Conservation (phyloP, 2,329 filamentous ascomycete species). For the Cladophialophora psammophila region DNA sequence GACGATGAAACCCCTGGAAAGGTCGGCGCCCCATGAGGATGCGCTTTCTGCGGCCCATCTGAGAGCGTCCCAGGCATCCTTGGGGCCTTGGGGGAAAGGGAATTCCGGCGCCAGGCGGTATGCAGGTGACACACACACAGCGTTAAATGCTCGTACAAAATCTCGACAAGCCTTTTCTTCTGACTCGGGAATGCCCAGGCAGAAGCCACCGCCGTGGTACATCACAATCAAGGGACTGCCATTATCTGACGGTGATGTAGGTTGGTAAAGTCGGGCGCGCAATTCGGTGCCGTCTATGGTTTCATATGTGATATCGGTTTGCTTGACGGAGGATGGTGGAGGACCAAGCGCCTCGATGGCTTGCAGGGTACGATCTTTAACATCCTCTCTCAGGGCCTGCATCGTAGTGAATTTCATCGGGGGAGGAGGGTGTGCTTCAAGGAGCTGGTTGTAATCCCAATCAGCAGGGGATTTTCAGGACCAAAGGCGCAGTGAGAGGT, state of each 20-base stretch:
- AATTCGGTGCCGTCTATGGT: slow-evolving; percentile 36
- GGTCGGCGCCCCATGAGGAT: slow-evolving; percentile 46
- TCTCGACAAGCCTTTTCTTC: slow-evolving; percentile 29
- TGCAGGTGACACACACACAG: slow-evolving; percentile 16
- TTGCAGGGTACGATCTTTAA: background rate
- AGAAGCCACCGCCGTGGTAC: slow-evolving; percentile 41
- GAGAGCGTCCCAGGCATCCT: slow-evolving; percentile 35
- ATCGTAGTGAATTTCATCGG: background rate
- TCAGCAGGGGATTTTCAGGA: background rate
- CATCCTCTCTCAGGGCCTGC: background rate
- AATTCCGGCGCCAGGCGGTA: slow-evolving; percentile 37
- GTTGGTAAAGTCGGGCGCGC: slow-evolving; percentile 34
- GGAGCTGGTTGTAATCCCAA: background rate
- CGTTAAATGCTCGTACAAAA: slow-evolving; percentile 29
- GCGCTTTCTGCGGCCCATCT: slow-evolving; percentile 47
- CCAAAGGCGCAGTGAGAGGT: background rate
- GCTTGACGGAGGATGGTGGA: slow-evolving; percentile 24
- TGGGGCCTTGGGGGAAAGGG: slow-evolving; percentile 40
- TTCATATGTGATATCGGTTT: slow-evolving; percentile 31
- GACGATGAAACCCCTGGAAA: slow-evolving; percentile 55
- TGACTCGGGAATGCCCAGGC: slow-evolving; percentile 33
- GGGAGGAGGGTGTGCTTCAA: background rate
- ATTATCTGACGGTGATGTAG: background rate
- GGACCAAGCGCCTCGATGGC: slow-evolving; percentile 14
- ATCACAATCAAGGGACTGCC: slow-evolving; percentile 34